Evolutionary conservation across 2,329 filamentous ascomycete genomes (phyloP).

Genomic region (Colletotrichum shisoi): DNA sequence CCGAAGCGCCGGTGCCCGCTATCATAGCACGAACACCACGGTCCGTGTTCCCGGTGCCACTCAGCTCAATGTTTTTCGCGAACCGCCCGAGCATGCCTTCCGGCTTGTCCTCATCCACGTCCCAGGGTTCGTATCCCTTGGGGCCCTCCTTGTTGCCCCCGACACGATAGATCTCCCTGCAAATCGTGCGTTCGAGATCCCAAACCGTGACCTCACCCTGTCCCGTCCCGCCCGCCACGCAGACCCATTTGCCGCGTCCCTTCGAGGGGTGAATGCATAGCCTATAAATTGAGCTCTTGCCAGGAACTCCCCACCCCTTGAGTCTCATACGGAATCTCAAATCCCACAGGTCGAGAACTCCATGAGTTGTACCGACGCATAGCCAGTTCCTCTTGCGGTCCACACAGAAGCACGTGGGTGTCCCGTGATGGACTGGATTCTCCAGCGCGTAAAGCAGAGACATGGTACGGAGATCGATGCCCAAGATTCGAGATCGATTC

Average conservation of each 20-base stretch:
- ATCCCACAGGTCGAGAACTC: conserved; percentile 94
- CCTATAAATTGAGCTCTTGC: conserved; percentile 80
- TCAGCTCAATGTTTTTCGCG: conserved; percentile 74
- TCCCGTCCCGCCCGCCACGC: conserved; percentile 85
- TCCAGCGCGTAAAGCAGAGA: conserved; percentile 77
- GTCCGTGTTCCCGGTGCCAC: conserved; percentile 63
- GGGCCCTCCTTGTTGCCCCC: conserved; percentile 67
- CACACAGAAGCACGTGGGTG: conserved; percentile 88
- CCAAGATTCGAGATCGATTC: conserved; percentile 81
- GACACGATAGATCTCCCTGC: conserved; percentile 85
- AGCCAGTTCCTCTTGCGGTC: conserved; percentile 90
- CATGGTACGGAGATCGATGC: conserved; percentile 89
- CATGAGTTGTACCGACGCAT: conserved; percentile 88
- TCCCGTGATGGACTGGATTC: conserved; percentile 91
- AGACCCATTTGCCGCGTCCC: conserved; percentile 83
- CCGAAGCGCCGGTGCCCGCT: conserved; percentile 73
- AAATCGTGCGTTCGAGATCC: conserved; percentile 90
- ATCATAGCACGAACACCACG: conserved; percentile 78
- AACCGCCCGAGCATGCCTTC: conserved; percentile 89
- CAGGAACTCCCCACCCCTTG: conserved; percentile 86
- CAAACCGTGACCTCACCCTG: conserved; percentile 92
- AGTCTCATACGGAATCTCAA: conserved; percentile 90
- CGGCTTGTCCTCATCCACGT: conserved; percentile 86
- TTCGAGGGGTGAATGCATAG: conserved; percentile 80
- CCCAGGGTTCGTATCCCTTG: conserved; percentile 81